A percentile compares a stretch with the other conserved stretches of the same genome.
These are phyloP conservation scores for Naegleria lovaniensis DNA, from an alignment of 208 protist species.

Conservation along the genomic window DNA sequence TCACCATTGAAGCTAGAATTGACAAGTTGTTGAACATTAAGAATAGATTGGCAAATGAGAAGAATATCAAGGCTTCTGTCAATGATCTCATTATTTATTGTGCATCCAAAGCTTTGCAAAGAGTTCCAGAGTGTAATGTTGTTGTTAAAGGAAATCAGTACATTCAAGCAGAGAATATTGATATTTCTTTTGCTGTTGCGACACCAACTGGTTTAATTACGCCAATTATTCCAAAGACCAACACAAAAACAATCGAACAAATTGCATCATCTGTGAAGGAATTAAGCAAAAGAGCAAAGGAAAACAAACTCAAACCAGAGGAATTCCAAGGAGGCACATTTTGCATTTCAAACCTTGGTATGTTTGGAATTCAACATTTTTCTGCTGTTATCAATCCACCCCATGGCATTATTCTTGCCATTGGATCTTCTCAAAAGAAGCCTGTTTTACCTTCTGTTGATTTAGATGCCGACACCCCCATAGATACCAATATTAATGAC, in stretches of 20 bases:
- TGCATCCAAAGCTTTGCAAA: constrained; percentile 2
- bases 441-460: background rate
- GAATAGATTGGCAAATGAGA: constrained; percentile 64
- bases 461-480: background rate
- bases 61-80: constrained; percentile 87
- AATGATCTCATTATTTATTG: constrained; percentile 90
- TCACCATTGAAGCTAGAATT: constrained; percentile 76
- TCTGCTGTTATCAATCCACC: constrained; percentile 95
- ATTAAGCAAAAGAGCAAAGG: constrained; percentile 78
- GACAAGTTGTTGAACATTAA: constrained; percentile 80
- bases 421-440: constrained; percentile 69
- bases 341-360: constrained; percentile 90
- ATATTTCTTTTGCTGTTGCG: constrained; percentile 59
- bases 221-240: constrained; percentile 82
- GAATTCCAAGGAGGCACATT: constrained; percentile 86
- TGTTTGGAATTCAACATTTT: constrained; percentile 85
- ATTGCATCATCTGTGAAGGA: constrained; percentile 78
- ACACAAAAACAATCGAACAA: constrained; percentile 73
- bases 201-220: constrained; percentile 89
- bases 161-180: background rate
- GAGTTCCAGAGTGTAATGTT: constrained; percentile 20
- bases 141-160: background rate
- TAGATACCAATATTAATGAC: background rate
- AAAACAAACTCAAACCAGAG: constrained; percentile 64
- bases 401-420: constrained; percentile 86